Percentiles rank a stretch among this genome's conserved stretches.
phyloP scores from a whole-genome alignment of 495 filamentous ascomycete species.

The Podospora conica region DNA sequence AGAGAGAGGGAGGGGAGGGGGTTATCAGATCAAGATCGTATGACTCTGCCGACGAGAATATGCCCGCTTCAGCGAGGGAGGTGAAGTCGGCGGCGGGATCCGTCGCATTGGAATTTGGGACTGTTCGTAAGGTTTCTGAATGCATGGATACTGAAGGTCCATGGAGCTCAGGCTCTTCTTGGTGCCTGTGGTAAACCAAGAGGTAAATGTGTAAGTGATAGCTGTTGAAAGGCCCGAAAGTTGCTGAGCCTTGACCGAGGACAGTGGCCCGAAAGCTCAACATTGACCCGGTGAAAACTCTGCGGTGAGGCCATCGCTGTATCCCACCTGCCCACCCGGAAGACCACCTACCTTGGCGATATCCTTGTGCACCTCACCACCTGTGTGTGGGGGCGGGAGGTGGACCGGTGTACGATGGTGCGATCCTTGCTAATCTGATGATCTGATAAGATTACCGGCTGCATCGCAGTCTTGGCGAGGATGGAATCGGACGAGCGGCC shows the following conservation, averaged over 20 bases:
- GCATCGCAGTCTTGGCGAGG: slow-evolving; percentile 18
- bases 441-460: slow-evolving; percentile 43
- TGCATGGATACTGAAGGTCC: too few relatives aligned
- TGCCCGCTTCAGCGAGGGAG: not conserved
- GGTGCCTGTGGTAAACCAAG: too few relatives aligned
- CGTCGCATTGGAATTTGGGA: too few relatives aligned
- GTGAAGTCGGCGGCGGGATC: not conserved
- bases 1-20: not conserved
- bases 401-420: slow-evolving; percentile 6
- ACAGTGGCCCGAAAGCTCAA: not conserved
- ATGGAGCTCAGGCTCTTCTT: too few relatives aligned
- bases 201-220: too few relatives aligned
- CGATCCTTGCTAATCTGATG: slow-evolving; percentile 33
- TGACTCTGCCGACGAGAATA: slow-evolving; percentile 6
- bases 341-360: not conserved
- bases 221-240: not conserved
- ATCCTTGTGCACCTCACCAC: too few relatives aligned
- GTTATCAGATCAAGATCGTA: slow-evolving; percentile 28
- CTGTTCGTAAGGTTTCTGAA: too few relatives aligned
- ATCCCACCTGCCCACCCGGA: not conserved
- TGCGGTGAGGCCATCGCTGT: not conserved
- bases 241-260: not conserved
- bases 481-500: slow-evolving; percentile 15
- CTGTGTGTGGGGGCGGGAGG: slow-evolving; percentile 11
- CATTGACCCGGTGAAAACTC: not conserved